These are phyloP conservation scores for Leishmania martiniquensis DNA, from an alignment of 208 protist species.

Conservation along the genomic window DNA sequence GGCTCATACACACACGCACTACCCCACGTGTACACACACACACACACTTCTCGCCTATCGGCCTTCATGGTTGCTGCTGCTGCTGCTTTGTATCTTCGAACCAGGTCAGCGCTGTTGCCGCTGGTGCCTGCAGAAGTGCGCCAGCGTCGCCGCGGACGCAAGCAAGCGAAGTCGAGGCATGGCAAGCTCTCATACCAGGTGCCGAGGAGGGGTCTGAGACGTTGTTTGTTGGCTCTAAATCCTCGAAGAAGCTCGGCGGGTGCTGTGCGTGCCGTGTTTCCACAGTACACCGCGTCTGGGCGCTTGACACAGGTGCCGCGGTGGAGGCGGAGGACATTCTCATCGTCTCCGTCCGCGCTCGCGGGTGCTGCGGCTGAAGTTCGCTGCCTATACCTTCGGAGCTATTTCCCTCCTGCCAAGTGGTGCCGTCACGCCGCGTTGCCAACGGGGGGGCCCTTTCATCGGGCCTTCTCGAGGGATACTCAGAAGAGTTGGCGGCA, in stretches of 20 bases:
- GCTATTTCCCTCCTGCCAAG: neutral
- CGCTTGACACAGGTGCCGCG: constrained; percentile 1
- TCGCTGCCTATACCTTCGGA: neutral
- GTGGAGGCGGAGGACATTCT: neutral
- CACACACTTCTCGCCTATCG: neutral
- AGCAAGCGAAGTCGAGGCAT: neutral
- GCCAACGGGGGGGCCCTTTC: neutral
- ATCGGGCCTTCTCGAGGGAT: neutral
- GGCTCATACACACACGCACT: neutral
- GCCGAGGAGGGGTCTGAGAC: neutral
- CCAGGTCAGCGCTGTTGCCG: constrained; percentile 20
- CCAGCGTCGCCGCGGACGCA: neutral
- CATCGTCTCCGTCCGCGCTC: constrained; percentile 19
- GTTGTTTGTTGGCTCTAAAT: constrained; percentile 4
- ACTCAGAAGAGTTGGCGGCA: neutral
- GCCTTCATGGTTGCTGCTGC: neutral
- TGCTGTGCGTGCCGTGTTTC: neutral
- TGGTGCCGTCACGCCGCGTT: neutral
- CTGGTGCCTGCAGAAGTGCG: neutral
- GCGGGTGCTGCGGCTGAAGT: constrained; percentile 6
- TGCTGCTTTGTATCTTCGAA: constrained; percentile 25
- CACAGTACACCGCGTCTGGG: neutral
- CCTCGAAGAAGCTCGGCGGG: constrained; percentile 23
- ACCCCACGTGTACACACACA: neutral
- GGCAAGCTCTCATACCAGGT: neutral